These are phyloP conservation scores for Trichoderma gamsii DNA, from an alignment of 495 filamentous ascomycete genomes.

Conservation along the genomic window DNA sequence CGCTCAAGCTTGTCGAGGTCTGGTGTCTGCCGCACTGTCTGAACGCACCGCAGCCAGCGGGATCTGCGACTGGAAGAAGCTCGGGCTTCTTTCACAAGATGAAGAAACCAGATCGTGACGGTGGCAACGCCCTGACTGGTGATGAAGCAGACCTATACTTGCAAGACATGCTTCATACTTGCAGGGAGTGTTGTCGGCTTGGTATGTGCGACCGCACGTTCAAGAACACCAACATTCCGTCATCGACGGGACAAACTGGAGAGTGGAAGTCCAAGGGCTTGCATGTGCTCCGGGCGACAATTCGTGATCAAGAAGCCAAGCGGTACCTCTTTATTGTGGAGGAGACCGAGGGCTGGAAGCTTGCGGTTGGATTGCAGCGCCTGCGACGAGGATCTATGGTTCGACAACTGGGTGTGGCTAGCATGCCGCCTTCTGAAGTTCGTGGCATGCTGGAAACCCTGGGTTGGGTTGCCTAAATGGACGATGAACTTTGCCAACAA, in stretches of 20 bases:
- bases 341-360: slow-evolving; percentile 89
- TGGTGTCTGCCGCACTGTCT: slow-evolving; percentile 60
- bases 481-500: background rate
- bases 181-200: slow-evolving; percentile 55
- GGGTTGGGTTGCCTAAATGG: slow-evolving; percentile 39
- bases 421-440: slow-evolving; percentile 54
- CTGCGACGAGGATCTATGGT: slow-evolving; percentile 66
- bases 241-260: slow-evolving; percentile 36
- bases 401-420: slow-evolving; percentile 57
- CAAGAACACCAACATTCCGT: slow-evolving; percentile 19
- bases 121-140: slow-evolving; percentile 42
- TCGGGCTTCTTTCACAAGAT: slow-evolving; percentile 38
- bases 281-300: slow-evolving; percentile 74
- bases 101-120: slow-evolving; percentile 36
- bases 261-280: slow-evolving; percentile 49
- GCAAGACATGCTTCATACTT: slow-evolving; percentile 51
- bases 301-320: slow-evolving; percentile 79
- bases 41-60: slow-evolving; percentile 22
- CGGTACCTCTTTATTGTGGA: slow-evolving; percentile 75
- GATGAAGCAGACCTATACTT: slow-evolving; percentile 61
- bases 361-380: slow-evolving; percentile 70
- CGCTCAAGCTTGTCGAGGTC: slow-evolving; percentile 84
- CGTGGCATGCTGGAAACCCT: slow-evolving; percentile 54
- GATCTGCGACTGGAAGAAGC: slow-evolving; percentile 25
- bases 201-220: slow-evolving; percentile 22